Base-by-base conservation (phyloP, 2,329 filamentous ascomycete species). In the Cyphellophora europaea region DNA sequence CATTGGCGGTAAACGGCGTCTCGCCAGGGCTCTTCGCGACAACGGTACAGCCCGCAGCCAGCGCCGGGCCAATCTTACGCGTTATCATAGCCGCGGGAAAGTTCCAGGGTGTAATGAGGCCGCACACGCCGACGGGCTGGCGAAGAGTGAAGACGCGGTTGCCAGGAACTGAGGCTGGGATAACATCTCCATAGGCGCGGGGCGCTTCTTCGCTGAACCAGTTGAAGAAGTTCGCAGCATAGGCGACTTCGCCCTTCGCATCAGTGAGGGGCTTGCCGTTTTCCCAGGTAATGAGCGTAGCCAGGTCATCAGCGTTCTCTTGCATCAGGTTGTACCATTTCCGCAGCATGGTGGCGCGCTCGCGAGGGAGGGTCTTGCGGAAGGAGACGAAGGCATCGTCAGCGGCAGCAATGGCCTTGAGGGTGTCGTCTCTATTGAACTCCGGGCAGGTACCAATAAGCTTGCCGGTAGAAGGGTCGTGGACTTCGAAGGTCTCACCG, bases 11-110 rank as follows among this genome's bases (percentile, higher is more conserved):
- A 56, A 89, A 91, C 0, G 89, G 91, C 1, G 91, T 95, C 66
- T 96, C 89, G 32, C 80, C 79, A 2, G 89, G 88, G 11, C 87
- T 82, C 60, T 98, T 98, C 51, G 79, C 79, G 2, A 96, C 88
- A 2, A 93, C 83, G 0, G 89, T 94, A 63, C 89, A 96, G 39
- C 91, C 91, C n/a, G 87, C 88, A 12, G 91, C 91, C 37, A 96
- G 69, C 6, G 74, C 74, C 4, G 75, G 65, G 2, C 54, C 66
- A 19, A 66, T 60, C 49, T 70, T 70, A 13, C 66, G 54, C 3
- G 66, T 69, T 30, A 70, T 65, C 66, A 70, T 70, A 2, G 66
- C 66, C 15, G 66, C 66, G 4, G 66, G 66, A 52, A 79, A 79
- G 57, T 79, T 79, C 74, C 74, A 77, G 16, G 78, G 79, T 10